Evolutionary conservation across 140 eudicot genomes (phyloP).

Genomic region (Ambrosia hybrid): DNA sequence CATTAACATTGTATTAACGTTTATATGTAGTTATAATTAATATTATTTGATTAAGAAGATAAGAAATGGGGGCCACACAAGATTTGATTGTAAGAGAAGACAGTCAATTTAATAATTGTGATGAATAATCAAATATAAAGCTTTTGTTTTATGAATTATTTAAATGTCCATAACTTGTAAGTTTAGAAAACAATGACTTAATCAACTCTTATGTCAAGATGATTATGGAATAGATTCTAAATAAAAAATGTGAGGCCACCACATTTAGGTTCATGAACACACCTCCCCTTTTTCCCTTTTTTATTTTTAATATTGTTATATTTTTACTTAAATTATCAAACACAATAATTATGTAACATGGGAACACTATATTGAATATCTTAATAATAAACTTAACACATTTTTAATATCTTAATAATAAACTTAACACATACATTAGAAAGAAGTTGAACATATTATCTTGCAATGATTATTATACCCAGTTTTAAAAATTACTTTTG

Average conservation of each 20-base stretch:
- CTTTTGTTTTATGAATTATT: neutral
- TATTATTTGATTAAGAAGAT: constrained; percentile 13
- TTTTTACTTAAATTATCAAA: constrained; percentile 11
- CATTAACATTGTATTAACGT: neutral
- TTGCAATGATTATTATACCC: constrained; percentile 29
- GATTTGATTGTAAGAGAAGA: constrained; percentile 44
- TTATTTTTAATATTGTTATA: constrained; percentile 3
- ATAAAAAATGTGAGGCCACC: constrained; percentile 34
- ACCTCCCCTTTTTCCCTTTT: constrained; percentile 22
- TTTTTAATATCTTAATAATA: constrained; percentile 8
- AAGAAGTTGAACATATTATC: constrained; percentile 29
- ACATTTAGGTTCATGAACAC: constrained; percentile 46
- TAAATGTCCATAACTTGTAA: constrained; percentile 24
- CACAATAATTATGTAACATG: constrained; percentile 40
- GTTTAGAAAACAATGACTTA: constrained; percentile 33
- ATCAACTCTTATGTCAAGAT: constrained; percentile 32
- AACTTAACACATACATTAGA: constrained; percentile 22
- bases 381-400: constrained; percentile 23
- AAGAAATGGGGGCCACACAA: constrained; percentile 28
- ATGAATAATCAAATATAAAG: constrained; percentile 19
- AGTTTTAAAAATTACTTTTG: neutral
- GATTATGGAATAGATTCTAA: constrained; percentile 41
- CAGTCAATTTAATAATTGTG: constrained; percentile 32
- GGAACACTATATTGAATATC: constrained; percentile 18
- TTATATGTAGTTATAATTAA: neutral